Conservation (phyloP, 2,329 filamentous ascomycete genomes). For the Aureobasidium leucospermi region DNA sequence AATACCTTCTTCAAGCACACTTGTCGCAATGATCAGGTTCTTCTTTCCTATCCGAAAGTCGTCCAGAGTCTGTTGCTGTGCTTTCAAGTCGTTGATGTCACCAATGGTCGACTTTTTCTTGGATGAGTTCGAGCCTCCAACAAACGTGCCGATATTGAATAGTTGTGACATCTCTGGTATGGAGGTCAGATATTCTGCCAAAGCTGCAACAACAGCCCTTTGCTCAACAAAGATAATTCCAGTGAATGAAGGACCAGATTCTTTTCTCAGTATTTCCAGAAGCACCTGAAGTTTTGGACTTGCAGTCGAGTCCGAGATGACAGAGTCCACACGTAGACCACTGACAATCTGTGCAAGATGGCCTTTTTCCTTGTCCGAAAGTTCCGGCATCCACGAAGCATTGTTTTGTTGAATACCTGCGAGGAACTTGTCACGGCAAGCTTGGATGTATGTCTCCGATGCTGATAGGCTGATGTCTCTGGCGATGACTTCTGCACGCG, state of each 20-base stretch:
- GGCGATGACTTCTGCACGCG: slow-evolving; percentile 27
- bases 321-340: neutral
- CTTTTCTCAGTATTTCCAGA: slow-evolving; percentile 28
- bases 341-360: slow-evolving; percentile 21
- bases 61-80: slow-evolving; percentile 45
- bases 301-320: neutral
- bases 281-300: slow-evolving; percentile 23
- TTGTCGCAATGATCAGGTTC: slow-evolving; percentile 53
- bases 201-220: slow-evolving; percentile 35
- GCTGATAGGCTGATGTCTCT: slow-evolving; percentile 32
- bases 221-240: slow-evolving; percentile 43
- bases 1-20: slow-evolving; percentile 54
- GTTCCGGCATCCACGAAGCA: slow-evolving; percentile 23
- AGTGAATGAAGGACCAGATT: slow-evolving; percentile 29
- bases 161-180: slow-evolving; percentile 19
- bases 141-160: slow-evolving; percentile 42
- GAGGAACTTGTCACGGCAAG: slow-evolving; percentile 29
- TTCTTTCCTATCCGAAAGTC: slow-evolving; percentile 47
- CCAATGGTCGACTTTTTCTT: slow-evolving; percentile 41
- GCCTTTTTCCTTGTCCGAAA: slow-evolving; percentile 28
- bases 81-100: slow-evolving; percentile 40
- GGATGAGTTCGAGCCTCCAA: slow-evolving; percentile 42
- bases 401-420: slow-evolving; percentile 20
- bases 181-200: slow-evolving; percentile 31
- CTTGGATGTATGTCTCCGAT: slow-evolving; percentile 33